Conservation (phyloP, 768 basidiomycete genomes). For the Gymnopilus dilepis region DNA sequence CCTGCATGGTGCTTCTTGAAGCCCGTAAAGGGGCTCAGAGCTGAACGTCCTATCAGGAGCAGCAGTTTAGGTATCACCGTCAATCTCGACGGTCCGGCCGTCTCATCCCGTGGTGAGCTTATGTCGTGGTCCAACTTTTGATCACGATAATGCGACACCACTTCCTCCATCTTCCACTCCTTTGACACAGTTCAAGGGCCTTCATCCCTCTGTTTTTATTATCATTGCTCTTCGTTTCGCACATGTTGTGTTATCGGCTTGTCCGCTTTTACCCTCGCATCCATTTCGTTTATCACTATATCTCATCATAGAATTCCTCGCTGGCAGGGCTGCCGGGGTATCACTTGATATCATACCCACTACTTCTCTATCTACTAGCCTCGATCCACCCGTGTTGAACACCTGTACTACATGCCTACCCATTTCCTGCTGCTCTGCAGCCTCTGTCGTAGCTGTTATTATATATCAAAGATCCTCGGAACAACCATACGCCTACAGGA, state of each 20-base stretch:
- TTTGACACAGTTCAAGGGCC: too few species aligned
- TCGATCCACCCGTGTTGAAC: neutral
- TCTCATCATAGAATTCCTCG: neutral
- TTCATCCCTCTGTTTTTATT: neutral
- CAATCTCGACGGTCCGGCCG: slow-evolving; percentile 47
- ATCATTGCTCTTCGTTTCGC: neutral
- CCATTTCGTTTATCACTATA: neutral
- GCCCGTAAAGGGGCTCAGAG: slow-evolving; percentile 60
- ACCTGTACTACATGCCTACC: neutral
- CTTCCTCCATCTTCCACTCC: too few species aligned
- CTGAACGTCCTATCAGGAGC: slow-evolving; percentile 68
- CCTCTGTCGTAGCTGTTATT: neutral
- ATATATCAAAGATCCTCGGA: too few species aligned
- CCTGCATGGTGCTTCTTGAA: slow-evolving; percentile 81
- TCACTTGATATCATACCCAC: slow-evolving; percentile 3
- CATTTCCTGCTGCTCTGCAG: neutral
- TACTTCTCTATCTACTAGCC: neutral
- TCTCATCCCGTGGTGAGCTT: slow-evolving; percentile 51
- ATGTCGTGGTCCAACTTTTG: slow-evolving; percentile 79
- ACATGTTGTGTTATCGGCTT: slow-evolving; percentile 1
- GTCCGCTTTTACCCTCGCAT: neutral
- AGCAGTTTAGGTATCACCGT: slow-evolving; percentile 69
- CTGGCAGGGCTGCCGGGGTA: neutral
- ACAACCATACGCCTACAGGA: neutral
- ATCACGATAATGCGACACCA: neutral